These are phyloP conservation scores for Nakaseomyces glabratus DNA, from an alignment of 1,139 yeast species.

Conservation along the genomic window DNA sequence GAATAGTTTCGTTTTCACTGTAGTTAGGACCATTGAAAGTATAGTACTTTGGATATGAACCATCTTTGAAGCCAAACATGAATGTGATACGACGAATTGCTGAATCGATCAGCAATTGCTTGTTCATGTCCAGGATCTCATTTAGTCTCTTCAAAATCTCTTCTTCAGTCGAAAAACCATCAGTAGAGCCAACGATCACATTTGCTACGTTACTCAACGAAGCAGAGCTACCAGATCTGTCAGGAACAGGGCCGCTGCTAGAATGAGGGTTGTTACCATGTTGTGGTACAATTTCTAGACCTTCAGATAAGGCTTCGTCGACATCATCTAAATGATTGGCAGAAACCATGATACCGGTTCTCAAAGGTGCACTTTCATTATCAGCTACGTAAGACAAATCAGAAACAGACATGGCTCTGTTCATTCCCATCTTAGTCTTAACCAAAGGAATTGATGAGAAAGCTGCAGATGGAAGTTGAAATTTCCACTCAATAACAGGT, in stretches of 20 bases:
- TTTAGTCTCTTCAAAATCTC: conserved; percentile 55
- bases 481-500: conserved; percentile 80
- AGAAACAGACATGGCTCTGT: conserved; percentile 85
- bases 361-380: conserved; percentile 48
- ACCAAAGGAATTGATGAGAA: conserved; percentile 53
- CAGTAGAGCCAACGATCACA: conserved; percentile 63
- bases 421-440: conserved; percentile 44
- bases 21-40: conserved; percentile 89
- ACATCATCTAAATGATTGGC: conserved; percentile 79
- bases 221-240: conserved; percentile 36
- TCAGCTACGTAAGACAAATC: conserved; percentile 82
- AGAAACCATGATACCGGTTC: conserved; percentile 85
- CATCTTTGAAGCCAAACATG: conserved; percentile 73
- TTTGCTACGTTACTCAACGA: conserved; percentile 65
- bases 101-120: conserved; percentile 58
- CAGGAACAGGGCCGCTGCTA: conserved; percentile 36
- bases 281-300: conserved; percentile 60
- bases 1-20: conserved; percentile 76
- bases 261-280: conserved; percentile 30
- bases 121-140: conserved; percentile 59
- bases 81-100: conserved; percentile 88
- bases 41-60: conserved; percentile 88
- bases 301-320: conserved; percentile 71
- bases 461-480: conserved; percentile 80
- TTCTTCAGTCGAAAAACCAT: conserved; percentile 64